Evolutionary conservation across 345 rosid species (phyloP).

Genomic region (Aegle marmelos): DNA sequence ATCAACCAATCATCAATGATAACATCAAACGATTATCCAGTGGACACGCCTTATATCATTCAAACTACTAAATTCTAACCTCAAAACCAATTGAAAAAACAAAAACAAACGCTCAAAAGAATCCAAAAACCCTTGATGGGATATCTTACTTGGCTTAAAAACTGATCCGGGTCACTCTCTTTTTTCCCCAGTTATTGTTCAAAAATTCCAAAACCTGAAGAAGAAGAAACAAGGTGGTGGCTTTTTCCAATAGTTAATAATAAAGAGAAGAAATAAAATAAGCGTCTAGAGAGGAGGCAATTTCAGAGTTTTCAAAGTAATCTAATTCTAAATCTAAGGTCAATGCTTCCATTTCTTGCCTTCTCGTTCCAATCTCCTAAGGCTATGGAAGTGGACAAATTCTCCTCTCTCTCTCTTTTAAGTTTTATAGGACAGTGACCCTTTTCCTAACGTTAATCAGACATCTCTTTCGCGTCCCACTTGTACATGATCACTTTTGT

Average conservation of each 20-base stretch:
- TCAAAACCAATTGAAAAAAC: slow-evolving; percentile 14
- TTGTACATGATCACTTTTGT: not conserved
- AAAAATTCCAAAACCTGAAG: slow-evolving; percentile 14
- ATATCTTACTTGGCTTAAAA: slow-evolving; percentile 39
- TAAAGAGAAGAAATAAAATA: slow-evolving; percentile 18
- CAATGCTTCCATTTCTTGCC: slow-evolving; percentile 63
- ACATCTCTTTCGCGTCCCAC: not conserved
- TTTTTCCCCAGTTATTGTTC: slow-evolving; percentile 7
- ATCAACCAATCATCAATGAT: not conserved
- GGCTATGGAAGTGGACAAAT: slow-evolving; percentile 40
- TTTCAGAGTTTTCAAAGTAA: slow-evolving; percentile 52
- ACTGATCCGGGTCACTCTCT: slow-evolving; percentile 44
- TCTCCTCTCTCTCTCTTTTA: slow-evolving; percentile 24
- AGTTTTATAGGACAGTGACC: not conserved
- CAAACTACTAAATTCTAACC: slow-evolving; percentile 20
- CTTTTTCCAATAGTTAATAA: slow-evolving; percentile 8
- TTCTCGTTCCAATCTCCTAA: slow-evolving; percentile 40
- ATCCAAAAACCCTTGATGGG: slow-evolving; percentile 25
- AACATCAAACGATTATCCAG: slow-evolving; percentile 12
- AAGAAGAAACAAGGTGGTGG: slow-evolving; percentile 12
- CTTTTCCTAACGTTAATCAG: slow-evolving; percentile 10
- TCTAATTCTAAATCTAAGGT: slow-evolving; percentile 50
- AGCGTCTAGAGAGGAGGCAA: slow-evolving; percentile 31
- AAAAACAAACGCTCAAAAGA: slow-evolving; percentile 8
- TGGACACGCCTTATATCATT: slow-evolving; percentile 7